Conservation (phyloP, 257 asterid genomes). For the Ocimum tenuiflorum region DNA sequence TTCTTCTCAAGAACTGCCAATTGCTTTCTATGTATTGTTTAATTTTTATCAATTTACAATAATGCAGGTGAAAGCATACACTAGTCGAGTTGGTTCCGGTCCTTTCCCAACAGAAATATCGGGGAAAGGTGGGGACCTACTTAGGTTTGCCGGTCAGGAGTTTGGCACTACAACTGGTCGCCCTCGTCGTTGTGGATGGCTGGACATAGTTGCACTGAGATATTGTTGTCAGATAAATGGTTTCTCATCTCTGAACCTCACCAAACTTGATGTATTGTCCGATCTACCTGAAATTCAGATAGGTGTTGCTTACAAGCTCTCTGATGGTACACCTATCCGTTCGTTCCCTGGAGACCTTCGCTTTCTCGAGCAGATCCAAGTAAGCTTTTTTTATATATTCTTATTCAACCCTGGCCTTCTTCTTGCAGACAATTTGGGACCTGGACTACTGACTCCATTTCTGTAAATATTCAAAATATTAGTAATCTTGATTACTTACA, state of each 20-base stretch:
- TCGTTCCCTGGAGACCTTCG: conserved; percentile 82
- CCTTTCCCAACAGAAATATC: conserved; percentile 92
- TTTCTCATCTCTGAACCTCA: conserved; percentile 85
- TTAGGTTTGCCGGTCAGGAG: conserved; percentile 88
- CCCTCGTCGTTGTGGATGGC: conserved; percentile 99
- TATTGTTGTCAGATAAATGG: conserved; percentile 88
- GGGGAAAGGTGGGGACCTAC: conserved; percentile 70
- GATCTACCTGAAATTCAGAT: conserved; percentile 64
- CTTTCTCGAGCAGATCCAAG: conserved; percentile 68
- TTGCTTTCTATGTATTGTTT: not conserved
- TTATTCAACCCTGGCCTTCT: not conserved
- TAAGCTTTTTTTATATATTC: conserved; percentile 17
- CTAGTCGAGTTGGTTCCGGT: conserved; percentile 95
- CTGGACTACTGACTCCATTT: not conserved
- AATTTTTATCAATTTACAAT: conserved; percentile 1
- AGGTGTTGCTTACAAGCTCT: conserved; percentile 65
- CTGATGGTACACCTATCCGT: conserved; percentile 50
- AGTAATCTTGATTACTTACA: not conserved
- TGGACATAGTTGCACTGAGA: conserved; percentile 80
- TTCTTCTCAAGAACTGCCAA: not conserved
- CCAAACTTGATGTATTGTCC: conserved; percentile 89
- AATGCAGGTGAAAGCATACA: conserved; percentile 89
- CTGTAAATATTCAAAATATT: not conserved
- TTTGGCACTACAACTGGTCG: conserved; percentile 99
- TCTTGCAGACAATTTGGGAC: not conserved